Conservation (phyloP, 1,139 yeast species). For the Lodderomyces orthopsilosis region DNA sequence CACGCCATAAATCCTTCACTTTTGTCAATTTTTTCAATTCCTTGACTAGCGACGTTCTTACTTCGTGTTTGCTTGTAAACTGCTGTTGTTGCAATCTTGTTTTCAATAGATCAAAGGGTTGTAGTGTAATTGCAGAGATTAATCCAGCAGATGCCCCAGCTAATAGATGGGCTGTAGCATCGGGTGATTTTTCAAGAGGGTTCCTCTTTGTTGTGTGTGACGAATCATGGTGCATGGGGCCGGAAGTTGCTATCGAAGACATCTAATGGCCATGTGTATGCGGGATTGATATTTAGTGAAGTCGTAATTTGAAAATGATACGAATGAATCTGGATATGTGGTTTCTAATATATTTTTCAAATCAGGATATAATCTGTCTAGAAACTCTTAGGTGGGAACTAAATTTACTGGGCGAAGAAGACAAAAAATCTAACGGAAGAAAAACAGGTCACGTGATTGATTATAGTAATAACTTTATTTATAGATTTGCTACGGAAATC, state of each 20-base stretch:
- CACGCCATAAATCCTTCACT: conserved; percentile 76
- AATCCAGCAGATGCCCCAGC: conserved; percentile 91
- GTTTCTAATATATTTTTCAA: not conserved
- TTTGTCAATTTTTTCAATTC: conserved; percentile 49
- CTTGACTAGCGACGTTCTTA: conserved; percentile 34
- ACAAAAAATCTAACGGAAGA: not conserved
- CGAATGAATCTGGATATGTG: not conserved
- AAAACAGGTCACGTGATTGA: not conserved
- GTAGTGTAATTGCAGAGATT: conserved; percentile 75
- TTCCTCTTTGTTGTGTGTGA: not conserved
- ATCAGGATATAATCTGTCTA: no score
- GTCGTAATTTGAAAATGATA: not conserved
- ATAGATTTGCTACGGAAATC: not conserved
- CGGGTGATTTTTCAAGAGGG: conserved; percentile 12
- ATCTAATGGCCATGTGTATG: conserved; percentile 3
- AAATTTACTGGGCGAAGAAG: not conserved
- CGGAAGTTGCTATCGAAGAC: conserved; percentile 5
- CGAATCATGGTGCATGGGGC: not conserved
- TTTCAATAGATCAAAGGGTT: conserved; percentile 87
- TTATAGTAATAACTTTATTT: not conserved
- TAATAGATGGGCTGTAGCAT: conserved; percentile 48
- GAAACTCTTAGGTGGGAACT: no score
- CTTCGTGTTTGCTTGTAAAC: conserved; percentile 33
- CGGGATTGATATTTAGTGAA: not conserved
- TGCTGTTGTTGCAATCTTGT: conserved; percentile 83